A percentile compares a stretch with the other conserved stretches of the same genome.
These are phyloP conservation scores for Neopestalotiopsis rosae DNA, from an alignment of 2,329 filamentous ascomycete genomes.

Conservation along the genomic window DNA sequence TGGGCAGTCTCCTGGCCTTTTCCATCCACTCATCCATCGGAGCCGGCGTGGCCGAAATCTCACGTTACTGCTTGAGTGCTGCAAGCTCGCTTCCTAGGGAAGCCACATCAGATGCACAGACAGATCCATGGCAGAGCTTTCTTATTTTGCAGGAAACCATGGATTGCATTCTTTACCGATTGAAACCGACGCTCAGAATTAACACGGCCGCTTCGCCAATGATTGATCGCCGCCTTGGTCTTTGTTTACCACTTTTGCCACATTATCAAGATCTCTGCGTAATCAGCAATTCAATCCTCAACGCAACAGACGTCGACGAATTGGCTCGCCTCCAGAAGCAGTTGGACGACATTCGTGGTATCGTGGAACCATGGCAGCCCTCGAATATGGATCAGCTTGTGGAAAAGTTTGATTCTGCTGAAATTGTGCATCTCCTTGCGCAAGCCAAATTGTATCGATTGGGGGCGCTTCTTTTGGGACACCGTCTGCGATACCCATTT, in stretches of 20 bases:
- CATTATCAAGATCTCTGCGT: constrained; percentile 34
- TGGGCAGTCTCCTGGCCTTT: constrained; percentile 29
- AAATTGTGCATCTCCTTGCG: constrained; percentile 32
- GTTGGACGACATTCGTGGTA: constrained; percentile 25
- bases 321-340: constrained; percentile 25
- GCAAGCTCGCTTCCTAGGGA: constrained; percentile 26
- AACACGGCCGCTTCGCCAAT: constrained; percentile 8
- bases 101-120: constrained; percentile 20
- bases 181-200: constrained; percentile 28
- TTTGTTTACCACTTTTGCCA: constrained; percentile 31
- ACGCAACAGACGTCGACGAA: constrained; percentile 20
- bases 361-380: constrained; percentile 33
- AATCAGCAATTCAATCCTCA: constrained; percentile 28
- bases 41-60: constrained; percentile 31
- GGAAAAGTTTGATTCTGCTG: constrained; percentile 27
- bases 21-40: constrained; percentile 32
- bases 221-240: constrained; percentile 31
- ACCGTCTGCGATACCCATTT: constrained; percentile 31
- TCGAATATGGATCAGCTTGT: constrained; percentile 24
- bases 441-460: constrained; percentile 35
- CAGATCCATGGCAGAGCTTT: constrained; percentile 27
- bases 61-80: constrained; percentile 29
- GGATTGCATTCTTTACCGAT: constrained; percentile 33
- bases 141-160: constrained; percentile 32
- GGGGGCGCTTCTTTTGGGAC: constrained; percentile 30